These are phyloP conservation scores for Yamadazyma paraphyllophila DNA, from an alignment of 805 yeast species.

Conservation along the genomic window DNA sequence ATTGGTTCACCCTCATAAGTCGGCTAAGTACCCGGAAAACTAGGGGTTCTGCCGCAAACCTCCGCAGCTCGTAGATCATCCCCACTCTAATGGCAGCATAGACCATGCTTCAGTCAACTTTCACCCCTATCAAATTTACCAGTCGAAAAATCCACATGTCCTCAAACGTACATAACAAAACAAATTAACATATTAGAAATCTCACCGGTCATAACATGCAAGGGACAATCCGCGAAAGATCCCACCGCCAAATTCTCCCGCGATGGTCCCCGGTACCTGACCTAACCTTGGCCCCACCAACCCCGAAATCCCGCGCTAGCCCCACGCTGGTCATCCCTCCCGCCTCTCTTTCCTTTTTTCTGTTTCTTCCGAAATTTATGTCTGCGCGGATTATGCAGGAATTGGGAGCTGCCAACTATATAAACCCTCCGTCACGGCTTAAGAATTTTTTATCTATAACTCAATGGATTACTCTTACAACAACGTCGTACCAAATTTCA, in stretches of 20 bases:
- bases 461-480: conserved; percentile 34
- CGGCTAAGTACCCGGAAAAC: too few relatives aligned
- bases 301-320: conserved; percentile 1
- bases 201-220: too few relatives aligned
- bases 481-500: conserved; percentile 58
- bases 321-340: conserved; percentile 2
- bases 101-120: too few relatives aligned
- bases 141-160: too few relatives aligned
- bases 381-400: conserved; percentile 5
- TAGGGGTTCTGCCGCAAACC: too few relatives aligned
- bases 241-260: too few relatives aligned
- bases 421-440: conserved; percentile 4
- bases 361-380: conserved; percentile 9
- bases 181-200: too few relatives aligned
- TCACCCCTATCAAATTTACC: too few relatives aligned
- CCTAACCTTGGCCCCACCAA: neutral
- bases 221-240: too few relatives aligned
- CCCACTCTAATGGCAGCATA: too few relatives aligned
- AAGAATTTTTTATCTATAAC: neutral
- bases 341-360: conserved; percentile 10
- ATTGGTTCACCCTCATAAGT: neutral
- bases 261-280: neutral
- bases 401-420: neutral
- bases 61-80: too few relatives aligned
- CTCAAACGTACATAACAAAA: too few relatives aligned